phyloP scores from a whole-genome alignment of 2,329 filamentous ascomycete species.

The Metarhizium album region DNA sequence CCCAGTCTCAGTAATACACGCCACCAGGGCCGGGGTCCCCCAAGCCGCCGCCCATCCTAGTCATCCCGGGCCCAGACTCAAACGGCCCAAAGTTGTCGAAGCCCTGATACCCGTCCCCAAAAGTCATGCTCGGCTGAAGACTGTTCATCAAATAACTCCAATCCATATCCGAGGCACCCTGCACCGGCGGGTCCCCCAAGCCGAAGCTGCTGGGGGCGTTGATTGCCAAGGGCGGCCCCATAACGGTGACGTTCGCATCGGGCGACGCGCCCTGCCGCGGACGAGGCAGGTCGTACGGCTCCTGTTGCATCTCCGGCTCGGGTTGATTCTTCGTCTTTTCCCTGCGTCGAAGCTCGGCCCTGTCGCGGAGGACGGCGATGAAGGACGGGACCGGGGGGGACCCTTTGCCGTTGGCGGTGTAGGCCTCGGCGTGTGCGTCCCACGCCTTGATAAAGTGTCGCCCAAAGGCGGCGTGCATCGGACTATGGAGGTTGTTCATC shows the following conservation, averaged over 20 bases:
- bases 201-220: constrained; percentile 10
- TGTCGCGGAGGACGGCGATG: constrained; percentile 36
- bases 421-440: constrained; percentile 43
- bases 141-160: constrained; percentile 37
- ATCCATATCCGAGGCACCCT: constrained; percentile 31
- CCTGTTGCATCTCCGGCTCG: constrained; percentile 12
- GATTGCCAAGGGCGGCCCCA: constrained; percentile 4
- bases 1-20: background rate
- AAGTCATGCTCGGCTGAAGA: constrained; percentile 22
- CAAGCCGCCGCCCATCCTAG: constrained; percentile 11
- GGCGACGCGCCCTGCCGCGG: background rate
- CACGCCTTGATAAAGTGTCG: constrained; percentile 51
- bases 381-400: constrained; percentile 31
- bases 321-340: constrained; percentile 19
- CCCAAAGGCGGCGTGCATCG: constrained; percentile 47
- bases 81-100: constrained; percentile 17
- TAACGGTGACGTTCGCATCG: constrained; percentile 15
- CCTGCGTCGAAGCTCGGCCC: constrained; percentile 24
- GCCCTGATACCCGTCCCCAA: constrained; percentile 15
- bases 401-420: constrained; percentile 31
- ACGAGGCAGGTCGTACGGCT: constrained; percentile 12
- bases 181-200: constrained; percentile 11
- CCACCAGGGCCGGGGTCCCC: constrained; percentile 5
- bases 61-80: constrained; percentile 10
- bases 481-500: constrained; percentile 38